Evolutionary conservation across 139 green algal genomes (phyloP).

Genomic region (Tetradesmus lagerheimii): DNA sequence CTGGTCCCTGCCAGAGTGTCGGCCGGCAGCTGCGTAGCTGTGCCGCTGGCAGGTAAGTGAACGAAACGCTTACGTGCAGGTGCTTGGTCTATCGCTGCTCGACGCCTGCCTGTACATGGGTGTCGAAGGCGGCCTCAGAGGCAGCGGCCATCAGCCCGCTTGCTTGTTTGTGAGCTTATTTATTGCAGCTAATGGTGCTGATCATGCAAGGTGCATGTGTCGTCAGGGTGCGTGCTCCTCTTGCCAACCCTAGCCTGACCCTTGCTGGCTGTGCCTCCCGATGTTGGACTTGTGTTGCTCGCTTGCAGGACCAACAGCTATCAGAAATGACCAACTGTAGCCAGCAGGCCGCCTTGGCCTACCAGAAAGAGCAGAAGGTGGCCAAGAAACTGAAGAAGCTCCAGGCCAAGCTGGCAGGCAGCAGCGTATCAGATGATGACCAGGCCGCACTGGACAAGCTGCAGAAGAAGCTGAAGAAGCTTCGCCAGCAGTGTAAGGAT

Average conservation of each 20-base stretch:
- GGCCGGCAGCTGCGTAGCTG: not conserved
- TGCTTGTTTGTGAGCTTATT: not conserved
- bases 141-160: not conserved
- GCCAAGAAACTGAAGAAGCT: conserved; percentile 57
- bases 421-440: conserved; percentile 1
- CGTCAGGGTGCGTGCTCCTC: not conserved
- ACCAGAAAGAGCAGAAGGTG: conserved; percentile 48
- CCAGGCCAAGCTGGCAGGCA: conserved; percentile 3
- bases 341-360: conserved; percentile 3
- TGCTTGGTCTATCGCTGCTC: not conserved
- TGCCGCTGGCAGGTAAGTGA: not conserved
- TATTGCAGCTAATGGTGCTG: not conserved
- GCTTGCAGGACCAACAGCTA: not conserved
- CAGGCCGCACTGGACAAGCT: not conserved
- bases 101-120: not conserved
- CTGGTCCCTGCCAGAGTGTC: not conserved
- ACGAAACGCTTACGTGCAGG: not conserved
- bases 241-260: not conserved
- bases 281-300: conserved; percentile 1
- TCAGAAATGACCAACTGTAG: not conserved
- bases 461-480: conserved; percentile 42
- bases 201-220: not conserved
- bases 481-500: conserved; percentile 40
- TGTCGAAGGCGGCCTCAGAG: not conserved
- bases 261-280: not conserved